Evolutionary conservation across 2,329 filamentous ascomycete species (phyloP), one percentile per base, ranked within the genome.

Genomic region (Claviceps capensis): DNA sequence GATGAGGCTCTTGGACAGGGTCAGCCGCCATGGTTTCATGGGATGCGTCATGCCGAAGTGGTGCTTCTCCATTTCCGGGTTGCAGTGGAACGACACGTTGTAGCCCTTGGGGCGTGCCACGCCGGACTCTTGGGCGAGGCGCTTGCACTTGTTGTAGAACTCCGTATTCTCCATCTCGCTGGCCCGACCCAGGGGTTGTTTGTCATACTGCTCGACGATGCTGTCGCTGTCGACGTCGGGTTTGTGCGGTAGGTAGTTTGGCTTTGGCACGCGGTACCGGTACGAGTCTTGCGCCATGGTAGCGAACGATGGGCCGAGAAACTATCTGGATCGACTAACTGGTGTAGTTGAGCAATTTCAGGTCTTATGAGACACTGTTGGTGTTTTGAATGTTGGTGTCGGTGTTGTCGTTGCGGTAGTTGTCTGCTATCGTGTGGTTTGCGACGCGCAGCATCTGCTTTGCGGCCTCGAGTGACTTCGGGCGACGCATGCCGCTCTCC

Each of bases 21-120:
- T 96, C 57, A 98, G 73, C 38, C 93, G 87, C 91, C 93, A 97
- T 54, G 93, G 93, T 68, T 98, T 98, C 93, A 98, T 98, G 19
- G 93, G 93, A 72, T 98, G 93, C 9, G 88, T 90, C 70, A 88
- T 85, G 58, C 93, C 93, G 67, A 98, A 98, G 68, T 98, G 93
- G 69, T 97, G 91, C 64, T 86, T 86, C 71, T 98, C 93, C 65
- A 97, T 94, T 54, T 88, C 83, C 1, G 90, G 87, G 62, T 96
- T 96, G 70, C 89, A 88, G 67, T 98, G 93, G 69, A 90, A 97
- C 9, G 91, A 96, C 47, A 98, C 91, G 36, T 79, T 89, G 70
- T 94, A 90, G 59, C 89, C 90, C 63, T 85, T 83, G 1, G 91
- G 90, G 38, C 82, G 79, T 50, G 82, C 80, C 62, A 96, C 87